phyloP scores from a whole-genome alignment of 192 early-diverging fungal species.

The Coemansia sp. region DNA sequence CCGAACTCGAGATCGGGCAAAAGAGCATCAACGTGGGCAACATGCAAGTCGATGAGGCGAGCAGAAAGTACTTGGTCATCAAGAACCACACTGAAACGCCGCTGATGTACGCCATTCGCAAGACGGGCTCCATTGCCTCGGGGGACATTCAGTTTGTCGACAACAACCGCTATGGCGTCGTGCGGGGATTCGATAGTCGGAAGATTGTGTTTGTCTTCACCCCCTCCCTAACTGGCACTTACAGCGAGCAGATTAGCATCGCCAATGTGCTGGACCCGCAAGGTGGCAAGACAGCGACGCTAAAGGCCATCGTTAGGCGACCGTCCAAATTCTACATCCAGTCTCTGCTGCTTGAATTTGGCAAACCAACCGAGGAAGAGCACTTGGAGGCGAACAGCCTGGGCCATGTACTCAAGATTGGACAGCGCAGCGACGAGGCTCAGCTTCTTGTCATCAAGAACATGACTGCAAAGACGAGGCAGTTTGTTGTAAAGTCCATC shows the following conservation, averaged over 20 bases:
- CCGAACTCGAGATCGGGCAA: conserved; percentile 92
- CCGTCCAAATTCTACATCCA: conserved; percentile 88
- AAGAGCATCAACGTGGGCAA: conserved; percentile 97
- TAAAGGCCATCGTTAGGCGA: conserved; percentile 91
- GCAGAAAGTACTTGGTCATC: conserved; percentile 85
- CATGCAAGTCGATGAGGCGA: conserved; percentile 79
- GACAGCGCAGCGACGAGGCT: conserved; percentile 57
- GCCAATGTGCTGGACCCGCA: conserved; percentile 88
- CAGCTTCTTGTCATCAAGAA: conserved; percentile 80
- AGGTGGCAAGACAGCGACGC: conserved; percentile 75
- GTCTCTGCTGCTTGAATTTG: conserved; percentile 76
- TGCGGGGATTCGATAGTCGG: conserved; percentile 88
- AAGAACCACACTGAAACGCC: conserved; percentile 91
- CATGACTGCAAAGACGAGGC: conserved; percentile 78
- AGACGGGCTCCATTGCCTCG: conserved; percentile 93
- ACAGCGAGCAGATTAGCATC: conserved; percentile 83
- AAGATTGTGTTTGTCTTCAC: conserved; percentile 94
- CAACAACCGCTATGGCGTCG: conserved; percentile 80
- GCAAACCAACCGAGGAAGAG: conserved; percentile 21
- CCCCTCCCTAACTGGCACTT: conserved; percentile 87
- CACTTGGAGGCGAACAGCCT: neutral
- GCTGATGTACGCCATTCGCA: conserved; percentile 88
- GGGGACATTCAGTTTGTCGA: conserved; percentile 81
- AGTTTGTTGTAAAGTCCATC: conserved; percentile 59
- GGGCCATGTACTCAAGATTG: conserved; percentile 56